Evolutionary conservation across 2,329 filamentous ascomycete species (phyloP).

Genomic region (Penicillium oxalicum): DNA sequence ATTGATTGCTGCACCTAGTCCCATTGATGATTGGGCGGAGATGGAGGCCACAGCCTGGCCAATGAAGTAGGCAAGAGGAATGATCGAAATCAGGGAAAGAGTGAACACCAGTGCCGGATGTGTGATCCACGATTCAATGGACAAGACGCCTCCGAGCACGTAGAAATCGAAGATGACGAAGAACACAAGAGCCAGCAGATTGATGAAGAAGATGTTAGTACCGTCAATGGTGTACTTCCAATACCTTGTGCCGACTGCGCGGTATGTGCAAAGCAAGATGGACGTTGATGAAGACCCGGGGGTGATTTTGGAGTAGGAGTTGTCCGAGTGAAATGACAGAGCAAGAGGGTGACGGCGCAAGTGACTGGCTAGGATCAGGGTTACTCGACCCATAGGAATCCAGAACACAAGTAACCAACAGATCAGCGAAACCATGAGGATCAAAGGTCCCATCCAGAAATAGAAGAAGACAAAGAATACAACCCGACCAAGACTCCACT

Average conservation of each 20-base stretch:
- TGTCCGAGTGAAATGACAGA: conserved; percentile 85
- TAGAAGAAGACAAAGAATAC: conserved; percentile 98
- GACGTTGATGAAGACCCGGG: conserved; percentile 70
- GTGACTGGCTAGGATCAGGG: conserved; percentile 82
- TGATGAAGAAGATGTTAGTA: conserved; percentile 98
- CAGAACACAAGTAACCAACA: conserved; percentile 97
- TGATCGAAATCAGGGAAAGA: conserved; percentile 81
- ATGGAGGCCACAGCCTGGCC: conserved; percentile 97
- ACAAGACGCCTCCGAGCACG: conserved; percentile 63
- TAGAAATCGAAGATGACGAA: conserved; percentile 94
- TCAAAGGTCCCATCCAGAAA: conserved; percentile 76
- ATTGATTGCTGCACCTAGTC: conserved; percentile 91
- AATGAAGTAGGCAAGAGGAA: conserved; percentile 96
- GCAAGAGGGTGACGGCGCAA: conserved; percentile 87
- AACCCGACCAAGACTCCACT: conserved; percentile 92
- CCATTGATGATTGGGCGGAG: conserved; percentile 97
- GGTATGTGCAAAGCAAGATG: conserved; percentile 92
- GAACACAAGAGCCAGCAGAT: conserved; percentile 84
- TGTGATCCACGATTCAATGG: conserved; percentile 67
- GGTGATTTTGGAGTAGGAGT: conserved; percentile 63
- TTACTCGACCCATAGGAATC: conserved; percentile 98
- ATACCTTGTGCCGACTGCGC: conserved; percentile 87
- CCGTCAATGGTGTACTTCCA: conserved; percentile 99
- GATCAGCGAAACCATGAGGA: conserved; percentile 77
- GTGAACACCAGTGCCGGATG: conserved; percentile 81